Conservation (phyloP, 2,329 filamentous ascomycete species). For the Cercospora sp. region DNA sequence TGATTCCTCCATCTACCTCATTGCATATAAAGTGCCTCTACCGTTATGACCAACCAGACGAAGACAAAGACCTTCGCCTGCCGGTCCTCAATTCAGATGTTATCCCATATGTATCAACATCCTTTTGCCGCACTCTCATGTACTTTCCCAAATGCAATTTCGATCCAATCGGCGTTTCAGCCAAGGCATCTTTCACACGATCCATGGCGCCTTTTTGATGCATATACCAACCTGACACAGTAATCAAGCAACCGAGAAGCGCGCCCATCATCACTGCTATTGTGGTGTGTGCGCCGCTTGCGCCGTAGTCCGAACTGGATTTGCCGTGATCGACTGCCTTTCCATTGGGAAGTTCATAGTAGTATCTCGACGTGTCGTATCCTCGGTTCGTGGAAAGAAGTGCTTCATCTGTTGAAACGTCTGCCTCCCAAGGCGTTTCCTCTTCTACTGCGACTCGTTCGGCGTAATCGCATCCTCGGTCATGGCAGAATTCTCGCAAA, state of each 20-base stretch:
- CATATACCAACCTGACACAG: neutral
- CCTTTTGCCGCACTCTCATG: conserved; percentile 12
- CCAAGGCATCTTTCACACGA: neutral
- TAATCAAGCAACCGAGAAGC: neutral
- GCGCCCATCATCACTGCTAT: conserved; percentile 1
- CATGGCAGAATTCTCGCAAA: conserved; percentile 37
- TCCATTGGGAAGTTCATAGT: conserved; percentile 20
- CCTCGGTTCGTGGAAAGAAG: conserved; percentile 36
- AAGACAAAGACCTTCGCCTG: neutral
- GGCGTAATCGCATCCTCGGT: conserved; percentile 36
- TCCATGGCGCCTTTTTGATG: conserved; percentile 1
- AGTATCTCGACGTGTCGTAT: conserved; percentile 40
- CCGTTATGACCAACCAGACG: neutral
- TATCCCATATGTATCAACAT: neutral
- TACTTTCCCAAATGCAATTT: conserved; percentile 11
- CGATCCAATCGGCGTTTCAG: conserved; percentile 9
- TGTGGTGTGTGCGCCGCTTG: neutral
- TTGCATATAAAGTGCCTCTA: neutral
- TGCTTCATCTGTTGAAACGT: conserved; percentile 26
- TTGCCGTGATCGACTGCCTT: conserved; percentile 1
- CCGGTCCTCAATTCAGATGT: neutral
- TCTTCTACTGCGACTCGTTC: conserved; percentile 25
- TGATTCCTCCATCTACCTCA: neutral
- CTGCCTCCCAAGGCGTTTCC: conserved; percentile 30
- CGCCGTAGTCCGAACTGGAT: neutral